Percentiles rank a stretch among this genome's conserved stretches.
Evolutionary conservation across 1,284 basidiomycete genomes (phyloP).

Genomic region (Apiotrichum porosum): DNA sequence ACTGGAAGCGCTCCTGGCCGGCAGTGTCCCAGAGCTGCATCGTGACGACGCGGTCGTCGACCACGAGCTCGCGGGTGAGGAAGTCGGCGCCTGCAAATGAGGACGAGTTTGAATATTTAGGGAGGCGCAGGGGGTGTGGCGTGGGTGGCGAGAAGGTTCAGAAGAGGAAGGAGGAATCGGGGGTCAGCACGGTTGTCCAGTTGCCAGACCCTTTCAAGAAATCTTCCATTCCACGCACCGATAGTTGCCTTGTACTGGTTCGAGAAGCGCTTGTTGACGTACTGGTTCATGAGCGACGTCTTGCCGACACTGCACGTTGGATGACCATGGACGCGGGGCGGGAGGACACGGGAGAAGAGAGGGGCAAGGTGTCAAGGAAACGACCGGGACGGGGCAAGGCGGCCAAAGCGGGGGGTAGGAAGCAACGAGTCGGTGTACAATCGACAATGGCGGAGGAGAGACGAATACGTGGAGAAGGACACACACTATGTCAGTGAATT

Average conservation of each 20-base stretch:
- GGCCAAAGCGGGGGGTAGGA: too few relatives aligned
- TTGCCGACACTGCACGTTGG: slow-evolving; percentile 86
- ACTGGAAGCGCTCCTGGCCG: slow-evolving; percentile 98
- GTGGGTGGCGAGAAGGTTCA: neutral
- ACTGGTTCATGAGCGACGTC: slow-evolving; percentile 99
- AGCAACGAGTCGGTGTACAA: too few relatives aligned
- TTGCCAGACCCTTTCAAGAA: too few relatives aligned
- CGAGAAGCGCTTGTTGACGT: slow-evolving; percentile 99
- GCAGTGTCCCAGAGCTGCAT: slow-evolving; percentile 99
- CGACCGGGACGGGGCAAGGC: neutral
- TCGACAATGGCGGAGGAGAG: too few relatives aligned
- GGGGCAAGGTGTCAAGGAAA: neutral
- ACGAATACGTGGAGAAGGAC: too few relatives aligned
- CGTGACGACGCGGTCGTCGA: slow-evolving; percentile 94
- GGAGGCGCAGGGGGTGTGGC: neutral
- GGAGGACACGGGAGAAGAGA: neutral
- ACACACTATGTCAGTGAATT: too few relatives aligned
- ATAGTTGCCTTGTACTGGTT: slow-evolving; percentile 99
- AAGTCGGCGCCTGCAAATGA: slow-evolving; percentile 54
- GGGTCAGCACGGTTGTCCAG: neutral
- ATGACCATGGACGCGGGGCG: too few relatives aligned
- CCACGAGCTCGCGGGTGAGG: slow-evolving; percentile 97
- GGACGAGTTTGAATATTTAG: neutral
- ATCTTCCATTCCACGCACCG: slow-evolving; percentile 56
- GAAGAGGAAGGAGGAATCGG: neutral